Conservation (phyloP, 2,329 filamentous ascomycete genomes). For the Fusarium domesticum region DNA sequence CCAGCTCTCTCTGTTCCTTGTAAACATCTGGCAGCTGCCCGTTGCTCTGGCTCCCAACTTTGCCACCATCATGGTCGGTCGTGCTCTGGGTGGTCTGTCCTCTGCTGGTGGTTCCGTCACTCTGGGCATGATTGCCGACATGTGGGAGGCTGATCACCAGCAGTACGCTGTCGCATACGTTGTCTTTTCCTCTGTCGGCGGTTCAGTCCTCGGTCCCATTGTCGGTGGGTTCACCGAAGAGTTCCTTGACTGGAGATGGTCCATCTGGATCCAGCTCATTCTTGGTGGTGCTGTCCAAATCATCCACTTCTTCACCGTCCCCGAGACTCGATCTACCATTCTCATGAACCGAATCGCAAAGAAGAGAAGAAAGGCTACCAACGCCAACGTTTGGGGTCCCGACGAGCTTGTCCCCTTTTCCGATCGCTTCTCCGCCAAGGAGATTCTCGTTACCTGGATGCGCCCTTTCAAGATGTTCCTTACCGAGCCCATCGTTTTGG, state of each 20-base stretch:
- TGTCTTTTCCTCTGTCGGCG: slow-evolving; percentile 76
- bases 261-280: slow-evolving; percentile 83
- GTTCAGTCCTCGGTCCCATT: slow-evolving; percentile 72
- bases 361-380: slow-evolving; percentile 60
- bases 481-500: slow-evolving; percentile 70
- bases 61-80: slow-evolving; percentile 65
- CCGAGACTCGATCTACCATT: slow-evolving; percentile 73
- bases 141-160: slow-evolving; percentile 68
- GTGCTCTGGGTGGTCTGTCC: slow-evolving; percentile 66
- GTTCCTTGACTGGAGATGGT: slow-evolving; percentile 66
- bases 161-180: slow-evolving; percentile 75
- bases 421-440: slow-evolving; percentile 56
- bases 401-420: slow-evolving; percentile 64
- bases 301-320: slow-evolving; percentile 66
- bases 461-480: slow-evolving; percentile 72
- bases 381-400: slow-evolving; percentile 66
- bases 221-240: slow-evolving; percentile 73
- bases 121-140: slow-evolving; percentile 70
- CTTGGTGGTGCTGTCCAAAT: slow-evolving; percentile 68
- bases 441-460: slow-evolving; percentile 55
- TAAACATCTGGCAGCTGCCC: slow-evolving; percentile 74
- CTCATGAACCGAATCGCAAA: slow-evolving; percentile 79
- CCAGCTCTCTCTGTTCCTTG: slow-evolving; percentile 68
- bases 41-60: slow-evolving; percentile 74
- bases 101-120: slow-evolving; percentile 73